A percentile compares a stretch with the other conserved stretches of the same genome.
These are phyloP conservation scores for Alternaria arbusti DNA, from an alignment of 2,329 filamentous ascomycete genomes.

Conservation along the genomic window DNA sequence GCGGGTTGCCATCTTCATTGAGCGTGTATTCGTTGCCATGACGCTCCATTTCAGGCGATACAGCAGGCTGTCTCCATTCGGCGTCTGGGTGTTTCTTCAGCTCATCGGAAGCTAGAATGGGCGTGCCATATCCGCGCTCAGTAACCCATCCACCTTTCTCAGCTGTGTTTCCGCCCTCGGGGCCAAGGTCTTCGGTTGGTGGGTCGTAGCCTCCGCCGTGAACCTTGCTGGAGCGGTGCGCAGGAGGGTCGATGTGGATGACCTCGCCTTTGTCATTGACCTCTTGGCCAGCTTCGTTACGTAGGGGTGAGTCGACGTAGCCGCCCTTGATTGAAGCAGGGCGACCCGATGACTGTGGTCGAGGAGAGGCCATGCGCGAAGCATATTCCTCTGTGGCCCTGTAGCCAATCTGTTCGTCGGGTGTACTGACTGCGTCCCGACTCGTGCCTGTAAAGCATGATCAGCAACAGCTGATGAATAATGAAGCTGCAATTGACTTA, in stretches of 20 bases:
- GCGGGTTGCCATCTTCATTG: slow-evolving; percentile 44
- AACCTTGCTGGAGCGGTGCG: slow-evolving; percentile 52
- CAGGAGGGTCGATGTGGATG: slow-evolving; percentile 79
- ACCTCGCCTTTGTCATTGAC: slow-evolving; percentile 62
- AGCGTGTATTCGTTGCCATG: slow-evolving; percentile 63
- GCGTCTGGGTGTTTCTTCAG: slow-evolving; percentile 74
- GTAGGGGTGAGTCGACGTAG: slow-evolving; percentile 58
- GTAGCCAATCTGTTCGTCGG: slow-evolving; percentile 90
- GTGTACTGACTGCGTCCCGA: slow-evolving; percentile 71
- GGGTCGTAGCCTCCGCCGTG: slow-evolving; percentile 59
- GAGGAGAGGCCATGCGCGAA: slow-evolving; percentile 75
- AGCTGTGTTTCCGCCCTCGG: slow-evolving; percentile 53
- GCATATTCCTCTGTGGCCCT: slow-evolving; percentile 84
- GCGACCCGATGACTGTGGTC: slow-evolving; percentile 56
- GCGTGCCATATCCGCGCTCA: slow-evolving; percentile 70
- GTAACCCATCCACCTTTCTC: slow-evolving; percentile 60
- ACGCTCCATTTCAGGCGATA: slow-evolving; percentile 71
- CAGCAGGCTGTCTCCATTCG: slow-evolving; percentile 77
- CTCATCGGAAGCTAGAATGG: slow-evolving; percentile 90
- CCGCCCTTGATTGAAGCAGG: slow-evolving; percentile 56
- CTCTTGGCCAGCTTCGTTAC: slow-evolving; percentile 55
- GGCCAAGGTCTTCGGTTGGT: slow-evolving; percentile 59
- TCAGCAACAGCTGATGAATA: slow-evolving; percentile 52
- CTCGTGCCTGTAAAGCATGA: slow-evolving; percentile 66
- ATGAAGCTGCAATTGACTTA: slow-evolving; percentile 44